phyloP scores from a whole-genome alignment of 441 rosid genomes.

The Euphorbia celastroides region DNA sequence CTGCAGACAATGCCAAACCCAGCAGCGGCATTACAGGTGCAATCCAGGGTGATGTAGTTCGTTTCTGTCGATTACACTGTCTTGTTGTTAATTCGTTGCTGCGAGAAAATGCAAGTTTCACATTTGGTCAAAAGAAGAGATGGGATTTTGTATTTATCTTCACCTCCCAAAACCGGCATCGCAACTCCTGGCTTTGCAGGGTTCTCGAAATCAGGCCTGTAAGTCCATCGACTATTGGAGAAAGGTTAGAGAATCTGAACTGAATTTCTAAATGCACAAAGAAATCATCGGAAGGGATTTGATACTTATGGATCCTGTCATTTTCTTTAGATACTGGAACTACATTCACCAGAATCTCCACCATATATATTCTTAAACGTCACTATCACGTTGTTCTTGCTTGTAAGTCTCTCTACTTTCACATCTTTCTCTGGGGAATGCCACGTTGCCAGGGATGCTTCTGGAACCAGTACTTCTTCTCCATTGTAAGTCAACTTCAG shows the following conservation, averaged over 20 bases:
- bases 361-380: conserved; percentile 40
- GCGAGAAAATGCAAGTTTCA: not conserved
- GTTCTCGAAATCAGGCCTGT: conserved; percentile 56
- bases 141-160: conserved; percentile 50
- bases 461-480: conserved; percentile 38
- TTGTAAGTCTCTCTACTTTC: conserved; percentile 49
- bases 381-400: conserved; percentile 50
- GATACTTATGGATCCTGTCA: conserved; percentile 55
- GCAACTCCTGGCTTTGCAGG: conserved; percentile 59
- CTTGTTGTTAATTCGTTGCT: not conserved
- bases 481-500: conserved; percentile 52
- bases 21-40: conserved; percentile 10
- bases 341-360: conserved; percentile 55
- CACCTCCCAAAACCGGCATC: conserved; percentile 68
- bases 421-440: conserved; percentile 39
- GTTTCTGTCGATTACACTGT: not conserved
- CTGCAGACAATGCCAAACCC: conserved; percentile 21
- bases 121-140: conserved; percentile 50
- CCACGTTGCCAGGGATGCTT: conserved; percentile 50
- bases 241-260: conserved; percentile 53
- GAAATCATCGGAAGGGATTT: conserved; percentile 55
- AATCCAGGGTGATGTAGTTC: conserved; percentile 14
- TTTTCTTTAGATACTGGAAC: conserved; percentile 83
- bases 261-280: conserved; percentile 73
- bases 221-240: conserved; percentile 67